phyloP scores from a whole-genome alignment of 1,284 basidiomycete genomes.

The Heterobasidion parviporum region DNA sequence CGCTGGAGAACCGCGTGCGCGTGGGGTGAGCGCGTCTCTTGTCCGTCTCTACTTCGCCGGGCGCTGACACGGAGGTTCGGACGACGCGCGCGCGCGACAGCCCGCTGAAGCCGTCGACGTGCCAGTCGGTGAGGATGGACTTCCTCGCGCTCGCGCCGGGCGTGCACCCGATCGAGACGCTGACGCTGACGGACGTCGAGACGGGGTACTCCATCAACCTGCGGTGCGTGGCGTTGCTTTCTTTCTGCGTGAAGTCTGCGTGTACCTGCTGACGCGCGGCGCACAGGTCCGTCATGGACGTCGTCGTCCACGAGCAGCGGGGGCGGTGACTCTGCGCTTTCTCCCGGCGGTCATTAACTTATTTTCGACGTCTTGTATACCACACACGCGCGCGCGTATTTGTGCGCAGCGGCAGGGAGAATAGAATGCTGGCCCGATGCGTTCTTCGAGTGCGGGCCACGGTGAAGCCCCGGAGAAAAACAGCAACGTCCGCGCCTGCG shows the following conservation, averaged over 20 bases:
- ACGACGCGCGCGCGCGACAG: slow-evolving; percentile 26
- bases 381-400: too few species aligned
- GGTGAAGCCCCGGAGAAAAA: too few species aligned
- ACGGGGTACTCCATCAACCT: slow-evolving; percentile 68
- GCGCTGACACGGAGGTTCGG: not conserved
- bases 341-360: too few species aligned
- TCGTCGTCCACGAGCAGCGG: slow-evolving; percentile 50
- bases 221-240: slow-evolving; percentile 32
- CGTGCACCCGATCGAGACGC: slow-evolving; percentile 66
- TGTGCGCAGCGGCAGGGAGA: too few species aligned
- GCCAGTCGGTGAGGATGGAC: slow-evolving; percentile 81
- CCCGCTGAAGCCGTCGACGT: slow-evolving; percentile 71
- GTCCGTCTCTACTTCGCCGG: slow-evolving; percentile 3
- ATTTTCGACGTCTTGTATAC: too few species aligned
- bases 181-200: slow-evolving; percentile 70
- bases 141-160: slow-evolving; percentile 78
- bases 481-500: too few species aligned
- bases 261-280: too few species aligned
- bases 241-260: not conserved
- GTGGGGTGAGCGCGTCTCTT: slow-evolving; percentile 52
- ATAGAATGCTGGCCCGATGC: too few species aligned
- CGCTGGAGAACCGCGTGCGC: slow-evolving; percentile 75
- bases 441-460: too few species aligned
- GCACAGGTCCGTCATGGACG: slow-evolving; percentile 54
- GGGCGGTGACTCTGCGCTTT: not conserved